phyloP scores from a whole-genome alignment of 1,139 yeast species.

The Yamadazyma blattariae region DNA sequence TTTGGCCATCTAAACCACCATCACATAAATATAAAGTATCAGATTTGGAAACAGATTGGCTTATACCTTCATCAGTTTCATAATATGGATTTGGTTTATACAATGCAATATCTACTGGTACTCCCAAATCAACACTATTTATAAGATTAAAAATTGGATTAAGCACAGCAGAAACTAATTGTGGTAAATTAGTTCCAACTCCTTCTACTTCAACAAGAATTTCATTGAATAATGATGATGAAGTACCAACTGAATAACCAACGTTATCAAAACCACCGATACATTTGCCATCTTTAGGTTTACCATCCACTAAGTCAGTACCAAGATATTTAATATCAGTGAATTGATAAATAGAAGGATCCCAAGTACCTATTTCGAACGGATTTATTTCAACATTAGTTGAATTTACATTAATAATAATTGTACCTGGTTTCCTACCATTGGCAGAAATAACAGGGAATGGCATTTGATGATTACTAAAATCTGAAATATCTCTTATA shows the following conservation, averaged over 20 bases:
- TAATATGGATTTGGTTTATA: constrained; percentile 55
- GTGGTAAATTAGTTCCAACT: constrained; percentile 54
- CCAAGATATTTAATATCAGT: constrained; percentile 72
- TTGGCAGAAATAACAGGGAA: constrained; percentile 78
- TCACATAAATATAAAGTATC: constrained; percentile 40
- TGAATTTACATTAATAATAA: constrained; percentile 58
- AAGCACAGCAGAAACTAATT: constrained; percentile 43
- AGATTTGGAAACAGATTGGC: constrained; percentile 25
- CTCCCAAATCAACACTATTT: constrained; percentile 33
- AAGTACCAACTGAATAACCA: constrained; percentile 81
- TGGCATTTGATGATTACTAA: constrained; percentile 66
- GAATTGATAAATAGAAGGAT: constrained; percentile 67
- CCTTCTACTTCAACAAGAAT: constrained; percentile 63
- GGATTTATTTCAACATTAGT: constrained; percentile 80
- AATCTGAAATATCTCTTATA: constrained; percentile 50
- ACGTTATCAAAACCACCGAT: constrained; percentile 75
- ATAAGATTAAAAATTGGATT: constrained; percentile 44
- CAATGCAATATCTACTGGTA: constrained; percentile 39
- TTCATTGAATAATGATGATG: constrained; percentile 79
- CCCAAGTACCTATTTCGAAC: constrained; percentile 88
- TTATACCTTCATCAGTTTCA: constrained; percentile 41
- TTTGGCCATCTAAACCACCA: constrained; percentile 46
- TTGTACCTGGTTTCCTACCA: constrained; percentile 71
- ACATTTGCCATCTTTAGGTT: constrained; percentile 45
- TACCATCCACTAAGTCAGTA: constrained; percentile 59